Conservation (phyloP, 352 stramenopile genomes). For the Albugo candida region DNA sequence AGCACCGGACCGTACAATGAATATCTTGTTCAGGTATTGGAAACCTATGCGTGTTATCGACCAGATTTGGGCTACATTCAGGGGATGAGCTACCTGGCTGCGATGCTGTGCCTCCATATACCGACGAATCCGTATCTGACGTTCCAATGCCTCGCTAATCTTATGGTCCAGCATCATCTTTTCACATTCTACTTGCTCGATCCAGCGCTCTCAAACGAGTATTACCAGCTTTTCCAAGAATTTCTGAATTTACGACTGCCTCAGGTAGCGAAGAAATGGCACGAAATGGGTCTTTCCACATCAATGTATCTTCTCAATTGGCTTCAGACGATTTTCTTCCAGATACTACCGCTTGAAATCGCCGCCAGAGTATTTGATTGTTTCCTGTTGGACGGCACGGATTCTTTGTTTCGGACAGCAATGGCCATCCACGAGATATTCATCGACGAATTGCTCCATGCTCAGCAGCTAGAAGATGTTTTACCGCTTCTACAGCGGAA, state of each 20-base stretch:
- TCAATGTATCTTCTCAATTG: constrained; percentile 82
- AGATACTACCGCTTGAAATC: constrained; percentile 60
- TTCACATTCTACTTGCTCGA: constrained; percentile 80
- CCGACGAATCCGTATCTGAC: constrained; percentile 52
- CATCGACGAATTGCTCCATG: constrained; percentile 20
- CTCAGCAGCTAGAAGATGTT: constrained; percentile 41
- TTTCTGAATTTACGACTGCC: constrained; percentile 33
- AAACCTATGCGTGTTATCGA: constrained; percentile 73
- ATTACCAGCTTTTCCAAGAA: constrained; percentile 66
- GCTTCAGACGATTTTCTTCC: constrained; percentile 72
- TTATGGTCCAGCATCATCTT: constrained; percentile 76
- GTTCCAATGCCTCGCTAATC: constrained; percentile 74
- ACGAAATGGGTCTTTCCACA: constrained; percentile 29
- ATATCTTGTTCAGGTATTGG: constrained; percentile 58
- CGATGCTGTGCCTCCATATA: constrained; percentile 74
- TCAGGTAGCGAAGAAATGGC: constrained; percentile 29
- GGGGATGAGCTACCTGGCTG: constrained; percentile 77
- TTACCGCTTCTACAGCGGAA: constrained; percentile 59
- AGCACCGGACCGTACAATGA: constrained; percentile 52
- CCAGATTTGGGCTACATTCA: constrained; percentile 80
- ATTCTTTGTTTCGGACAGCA: constrained; percentile 62
- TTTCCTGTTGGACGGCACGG: constrained; percentile 68
- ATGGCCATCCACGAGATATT: constrained; percentile 71
- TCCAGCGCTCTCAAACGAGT: constrained; percentile 48
- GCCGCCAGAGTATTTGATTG: constrained; percentile 62